phyloP scores from a whole-genome alignment of 2,329 filamentous ascomycete species.

The Fusarium sp. region DNA sequence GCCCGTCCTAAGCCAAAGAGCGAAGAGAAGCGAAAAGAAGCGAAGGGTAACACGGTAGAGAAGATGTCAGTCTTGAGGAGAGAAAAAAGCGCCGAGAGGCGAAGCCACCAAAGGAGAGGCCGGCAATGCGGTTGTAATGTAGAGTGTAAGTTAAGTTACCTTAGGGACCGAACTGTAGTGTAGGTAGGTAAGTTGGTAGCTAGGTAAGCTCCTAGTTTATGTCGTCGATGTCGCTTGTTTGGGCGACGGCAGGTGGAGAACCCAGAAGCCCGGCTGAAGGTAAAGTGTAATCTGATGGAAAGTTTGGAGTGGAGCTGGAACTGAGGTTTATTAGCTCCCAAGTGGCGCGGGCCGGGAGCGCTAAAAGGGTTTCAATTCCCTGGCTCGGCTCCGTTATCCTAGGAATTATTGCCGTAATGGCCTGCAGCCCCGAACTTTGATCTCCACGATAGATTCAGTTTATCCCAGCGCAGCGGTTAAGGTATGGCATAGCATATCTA shows the following conservation, averaged over 20 bases:
- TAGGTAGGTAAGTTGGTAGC: neutral
- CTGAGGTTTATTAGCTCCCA: slow-evolving; percentile 33
- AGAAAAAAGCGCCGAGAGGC: slow-evolving; percentile 15
- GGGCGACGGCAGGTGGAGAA: slow-evolving; percentile 43
- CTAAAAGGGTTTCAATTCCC: slow-evolving; percentile 36
- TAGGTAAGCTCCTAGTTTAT: neutral
- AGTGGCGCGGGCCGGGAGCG: slow-evolving; percentile 43
- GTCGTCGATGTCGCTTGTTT: slow-evolving; percentile 27
- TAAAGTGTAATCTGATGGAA: slow-evolving; percentile 39
- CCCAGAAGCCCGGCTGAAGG: slow-evolving; percentile 41
- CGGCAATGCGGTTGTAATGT: slow-evolving; percentile 23
- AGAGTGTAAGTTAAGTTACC: slow-evolving; percentile 4
- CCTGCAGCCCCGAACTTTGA: slow-evolving; percentile 14
- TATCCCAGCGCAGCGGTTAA: slow-evolving; percentile 30
- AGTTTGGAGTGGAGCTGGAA: slow-evolving; percentile 25
- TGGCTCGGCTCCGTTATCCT: slow-evolving; percentile 14
- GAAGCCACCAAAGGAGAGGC: slow-evolving; percentile 41
- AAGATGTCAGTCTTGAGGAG: neutral
- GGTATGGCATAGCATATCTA: slow-evolving; percentile 18
- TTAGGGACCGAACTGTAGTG: neutral
- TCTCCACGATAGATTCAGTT: slow-evolving; percentile 17
- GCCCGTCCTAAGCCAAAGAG: slow-evolving; percentile 15
- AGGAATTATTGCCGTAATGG: slow-evolving; percentile 27
- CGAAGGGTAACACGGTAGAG: neutral
- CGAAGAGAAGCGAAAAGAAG: slow-evolving; percentile 10